Evolutionary conservation across 2,329 filamentous ascomycete genomes (phyloP).

Genomic region (Fusarium newnesense): DNA sequence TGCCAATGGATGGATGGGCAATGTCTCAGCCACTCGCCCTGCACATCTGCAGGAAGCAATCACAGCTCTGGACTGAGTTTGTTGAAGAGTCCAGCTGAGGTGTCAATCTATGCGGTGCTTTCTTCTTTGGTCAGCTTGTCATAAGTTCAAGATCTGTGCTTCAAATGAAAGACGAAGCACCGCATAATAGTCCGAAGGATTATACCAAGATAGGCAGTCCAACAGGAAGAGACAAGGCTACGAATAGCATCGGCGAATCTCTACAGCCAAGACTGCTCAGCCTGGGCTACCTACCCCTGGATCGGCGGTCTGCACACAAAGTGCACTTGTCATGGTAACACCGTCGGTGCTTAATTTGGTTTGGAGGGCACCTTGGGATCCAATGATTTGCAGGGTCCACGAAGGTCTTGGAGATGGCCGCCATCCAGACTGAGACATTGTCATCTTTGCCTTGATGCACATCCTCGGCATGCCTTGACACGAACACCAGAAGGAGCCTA

Average conservation of each 20-base stretch:
- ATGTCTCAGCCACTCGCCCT: conserved; percentile 35
- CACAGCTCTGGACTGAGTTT: conserved; percentile 6
- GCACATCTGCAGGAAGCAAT: conserved; percentile 18
- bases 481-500: conserved; percentile 14
- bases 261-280: conserved; percentile 36
- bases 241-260: conserved; percentile 37
- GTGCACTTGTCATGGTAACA: conserved; percentile 30
- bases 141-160: not conserved
- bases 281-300: conserved; percentile 34
- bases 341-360: conserved; percentile 40
- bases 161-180: conserved; percentile 18
- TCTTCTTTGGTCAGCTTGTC: not conserved
- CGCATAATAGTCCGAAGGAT: conserved; percentile 15
- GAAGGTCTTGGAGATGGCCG: conserved; percentile 24
- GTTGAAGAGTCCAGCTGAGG: not conserved
- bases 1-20: conserved; percentile 25
- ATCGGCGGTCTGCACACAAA: conserved; percentile 40
- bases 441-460: conserved; percentile 6
- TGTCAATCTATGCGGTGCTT: not conserved
- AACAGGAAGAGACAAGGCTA: conserved; percentile 23
- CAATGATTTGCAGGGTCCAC: conserved; percentile 41
- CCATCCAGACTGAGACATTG: conserved; percentile 17
- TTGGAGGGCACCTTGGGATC: conserved; percentile 16
- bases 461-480: conserved; percentile 9
- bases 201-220: conserved; percentile 28